These are phyloP conservation scores for Pilasporangium apinafurcum DNA, from an alignment of 352 stramenopile genomes.

Conservation along the genomic window DNA sequence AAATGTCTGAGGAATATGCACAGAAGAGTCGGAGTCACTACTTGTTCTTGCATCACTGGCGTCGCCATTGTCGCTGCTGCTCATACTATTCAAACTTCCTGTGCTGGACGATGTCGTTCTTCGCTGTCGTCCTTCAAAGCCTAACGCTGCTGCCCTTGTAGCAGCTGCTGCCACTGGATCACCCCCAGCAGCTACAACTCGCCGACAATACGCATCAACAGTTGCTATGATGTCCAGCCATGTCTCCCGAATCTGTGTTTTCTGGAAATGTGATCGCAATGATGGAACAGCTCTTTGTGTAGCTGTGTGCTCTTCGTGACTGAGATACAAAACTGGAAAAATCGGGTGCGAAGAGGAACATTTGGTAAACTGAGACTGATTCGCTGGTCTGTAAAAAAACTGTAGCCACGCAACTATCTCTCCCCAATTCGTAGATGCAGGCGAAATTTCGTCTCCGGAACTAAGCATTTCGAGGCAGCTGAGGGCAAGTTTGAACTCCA, in stretches of 20 bases:
- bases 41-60: slow-evolving; percentile 2
- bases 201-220: slow-evolving; percentile 37
- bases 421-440: slow-evolving; percentile 19
- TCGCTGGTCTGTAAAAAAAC: slow-evolving; percentile 68
- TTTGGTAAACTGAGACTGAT: slow-evolving; percentile 42
- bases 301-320: background rate
- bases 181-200: slow-evolving; percentile 20
- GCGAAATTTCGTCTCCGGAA: slow-evolving; percentile 16
- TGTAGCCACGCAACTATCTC: slow-evolving; percentile 37
- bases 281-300: too few relatives aligned
- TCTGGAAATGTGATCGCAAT: slow-evolving; percentile 18
- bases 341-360: slow-evolving; percentile 47
- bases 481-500: slow-evolving; percentile 59
- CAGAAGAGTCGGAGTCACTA: slow-evolving; percentile 5
- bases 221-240: slow-evolving; percentile 33
- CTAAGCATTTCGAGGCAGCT: slow-evolving; percentile 30
- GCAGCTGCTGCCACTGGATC: slow-evolving; percentile 31
- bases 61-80: slow-evolving; percentile 7
- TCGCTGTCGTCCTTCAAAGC: slow-evolving; percentile 6
- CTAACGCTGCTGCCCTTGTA: slow-evolving; percentile 8
- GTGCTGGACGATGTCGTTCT: background rate
- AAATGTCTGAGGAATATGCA: too few relatives aligned
- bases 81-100: slow-evolving; percentile 8
- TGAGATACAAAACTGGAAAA: slow-evolving; percentile 44
- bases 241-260: slow-evolving; percentile 15